phyloP scores from a whole-genome alignment of 225 moss, liverwort and hornwort species.

The Antitrichia curtipendula region DNA sequence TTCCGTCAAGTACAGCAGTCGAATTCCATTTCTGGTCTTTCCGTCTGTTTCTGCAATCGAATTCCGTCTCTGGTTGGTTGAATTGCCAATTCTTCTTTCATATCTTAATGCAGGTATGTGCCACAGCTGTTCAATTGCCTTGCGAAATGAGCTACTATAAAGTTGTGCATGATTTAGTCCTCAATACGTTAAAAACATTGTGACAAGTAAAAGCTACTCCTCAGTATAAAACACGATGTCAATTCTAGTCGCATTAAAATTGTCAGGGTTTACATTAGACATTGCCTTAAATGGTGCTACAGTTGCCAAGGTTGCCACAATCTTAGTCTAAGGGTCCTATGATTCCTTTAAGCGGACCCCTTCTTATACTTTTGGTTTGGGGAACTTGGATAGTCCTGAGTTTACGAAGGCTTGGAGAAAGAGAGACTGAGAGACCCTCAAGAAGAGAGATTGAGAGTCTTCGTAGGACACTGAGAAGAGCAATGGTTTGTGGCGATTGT shows the following conservation, averaged over 20 bases:
- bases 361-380: not conserved
- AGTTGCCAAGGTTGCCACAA: not conserved
- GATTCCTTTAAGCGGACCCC: not conserved
- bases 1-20: not conserved
- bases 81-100: not conserved
- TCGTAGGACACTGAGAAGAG: not conserved
- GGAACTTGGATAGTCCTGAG: not conserved
- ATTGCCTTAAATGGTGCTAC: not conserved
- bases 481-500: not conserved
- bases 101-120: not conserved
- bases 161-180: not conserved
- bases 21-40: not conserved
- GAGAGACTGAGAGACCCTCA: not conserved
- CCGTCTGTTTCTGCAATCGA: not conserved
- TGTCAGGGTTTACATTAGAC: not conserved
- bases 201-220: not conserved
- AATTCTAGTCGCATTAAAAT: not conserved
- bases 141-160: not conserved
- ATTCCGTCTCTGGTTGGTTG: not conserved
- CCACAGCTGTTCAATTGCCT: not conserved
- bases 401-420: not conserved
- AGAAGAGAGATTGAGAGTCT: not conserved
- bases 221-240: not conserved
- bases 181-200: not conserved
- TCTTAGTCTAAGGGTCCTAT: not conserved